Conservation (phyloP, 352 stramenopile species). For the Globisporangium spiculum region DNA sequence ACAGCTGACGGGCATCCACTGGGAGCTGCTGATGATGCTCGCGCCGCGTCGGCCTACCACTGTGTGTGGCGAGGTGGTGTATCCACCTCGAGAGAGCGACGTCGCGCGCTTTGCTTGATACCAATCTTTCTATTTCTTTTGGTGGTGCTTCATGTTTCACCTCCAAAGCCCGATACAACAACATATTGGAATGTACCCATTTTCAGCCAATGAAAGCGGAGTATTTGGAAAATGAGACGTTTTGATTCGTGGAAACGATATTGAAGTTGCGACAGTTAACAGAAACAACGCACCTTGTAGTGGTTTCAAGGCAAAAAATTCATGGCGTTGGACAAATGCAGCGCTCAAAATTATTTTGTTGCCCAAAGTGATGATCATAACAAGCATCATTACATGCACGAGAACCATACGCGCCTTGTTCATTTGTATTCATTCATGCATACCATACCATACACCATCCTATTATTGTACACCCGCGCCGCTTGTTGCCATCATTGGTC, state of each 20-base stretch:
- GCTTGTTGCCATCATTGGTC: not conserved
- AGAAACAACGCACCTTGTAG: not conserved
- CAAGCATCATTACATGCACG: not conserved
- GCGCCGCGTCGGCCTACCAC: not conserved
- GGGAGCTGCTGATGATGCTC: not conserved
- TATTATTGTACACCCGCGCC: not conserved
- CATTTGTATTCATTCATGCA: not conserved
- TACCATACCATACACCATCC: not conserved
- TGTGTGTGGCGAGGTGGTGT: not conserved
- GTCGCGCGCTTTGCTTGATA: not conserved
- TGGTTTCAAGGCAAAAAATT: not conserved
- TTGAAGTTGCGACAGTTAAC: slow-evolving; percentile 9
- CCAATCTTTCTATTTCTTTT: not conserved
- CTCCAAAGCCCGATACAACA: not conserved
- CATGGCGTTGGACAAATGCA: not conserved
- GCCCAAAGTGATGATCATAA: not conserved
- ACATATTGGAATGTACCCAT: not conserved
- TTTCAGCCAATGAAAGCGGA: slow-evolving; percentile 1
- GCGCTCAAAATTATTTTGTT: not conserved
- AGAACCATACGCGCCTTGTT: not conserved
- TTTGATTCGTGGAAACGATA: slow-evolving; percentile 13
- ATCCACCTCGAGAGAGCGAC: not conserved
- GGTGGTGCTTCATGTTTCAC: not conserved
- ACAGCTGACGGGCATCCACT: too few relatives aligned
- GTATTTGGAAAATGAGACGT: not conserved